A percentile compares a stretch with the other conserved stretches of the same genome.
phyloP scores from a whole-genome alignment of 768 basidiomycete species.

The Boletus rubescentipes region DNA sequence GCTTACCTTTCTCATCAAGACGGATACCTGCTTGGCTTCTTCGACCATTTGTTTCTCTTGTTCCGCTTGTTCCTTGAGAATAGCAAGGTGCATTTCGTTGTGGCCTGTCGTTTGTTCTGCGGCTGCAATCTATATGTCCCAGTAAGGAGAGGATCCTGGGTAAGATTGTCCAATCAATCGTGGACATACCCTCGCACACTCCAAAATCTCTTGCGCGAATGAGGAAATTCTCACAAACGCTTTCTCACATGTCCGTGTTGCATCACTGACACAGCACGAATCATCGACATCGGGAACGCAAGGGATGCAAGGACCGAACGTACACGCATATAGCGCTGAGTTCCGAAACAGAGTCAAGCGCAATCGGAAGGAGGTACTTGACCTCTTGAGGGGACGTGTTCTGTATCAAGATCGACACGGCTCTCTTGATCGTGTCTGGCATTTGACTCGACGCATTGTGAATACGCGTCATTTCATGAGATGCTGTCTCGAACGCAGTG shows the following conservation, averaged over 20 bases:
- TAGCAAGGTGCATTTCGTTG: not conserved
- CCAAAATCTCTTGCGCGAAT: not conserved
- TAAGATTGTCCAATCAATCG: not conserved
- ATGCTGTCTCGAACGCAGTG: slow-evolving; percentile 20
- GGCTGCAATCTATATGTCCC: not conserved
- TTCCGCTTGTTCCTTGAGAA: not conserved
- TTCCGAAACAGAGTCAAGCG: slow-evolving; percentile 20
- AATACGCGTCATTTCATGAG: slow-evolving; percentile 21
- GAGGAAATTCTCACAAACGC: not conserved
- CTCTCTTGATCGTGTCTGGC: slow-evolving; percentile 17
- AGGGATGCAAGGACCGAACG: not conserved
- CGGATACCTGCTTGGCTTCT: not conserved
- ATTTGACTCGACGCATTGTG: slow-evolving; percentile 19
- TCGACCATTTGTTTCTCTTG: not conserved
- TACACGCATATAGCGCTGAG: slow-evolving; percentile 19
- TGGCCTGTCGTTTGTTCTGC: not conserved
- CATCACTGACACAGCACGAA: not conserved
- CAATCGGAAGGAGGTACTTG: slow-evolving; percentile 15
- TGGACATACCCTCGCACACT: not conserved
- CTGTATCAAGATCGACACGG: slow-evolving; percentile 15
- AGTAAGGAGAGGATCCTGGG: not conserved
- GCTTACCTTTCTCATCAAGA: not conserved
- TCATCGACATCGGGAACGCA: not conserved
- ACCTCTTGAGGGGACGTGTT: slow-evolving; percentile 9
- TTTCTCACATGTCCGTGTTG: not conserved